Evolutionary conservation across 1,284 basidiomycete genomes (phyloP).

Genomic region (Cryptococcus sp.): DNA sequence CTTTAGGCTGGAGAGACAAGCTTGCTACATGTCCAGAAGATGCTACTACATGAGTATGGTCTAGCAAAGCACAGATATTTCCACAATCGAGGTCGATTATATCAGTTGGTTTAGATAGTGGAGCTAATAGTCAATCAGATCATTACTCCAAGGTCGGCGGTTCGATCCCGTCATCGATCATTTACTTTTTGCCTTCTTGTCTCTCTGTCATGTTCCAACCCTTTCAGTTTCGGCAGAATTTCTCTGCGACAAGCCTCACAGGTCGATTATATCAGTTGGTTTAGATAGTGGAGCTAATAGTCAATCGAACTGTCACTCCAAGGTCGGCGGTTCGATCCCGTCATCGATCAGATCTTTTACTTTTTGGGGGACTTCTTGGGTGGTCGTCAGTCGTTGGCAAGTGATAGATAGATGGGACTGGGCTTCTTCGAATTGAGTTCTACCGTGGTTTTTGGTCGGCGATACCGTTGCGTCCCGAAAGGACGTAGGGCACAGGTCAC

Average conservation of each 20-base stretch:
- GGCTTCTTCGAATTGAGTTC: no score
- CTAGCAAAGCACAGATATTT: not conserved
- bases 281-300: slow-evolving; percentile 6
- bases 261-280: slow-evolving; percentile 8
- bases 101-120: not conserved
- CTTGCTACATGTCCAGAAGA: not conserved
- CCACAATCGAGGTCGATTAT: not conserved
- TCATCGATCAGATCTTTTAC: slow-evolving; percentile 8
- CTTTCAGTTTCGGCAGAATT: not conserved
- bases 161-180: slow-evolving; percentile 10
- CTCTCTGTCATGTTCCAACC: not conserved
- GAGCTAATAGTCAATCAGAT: not conserved
- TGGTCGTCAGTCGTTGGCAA: no score
- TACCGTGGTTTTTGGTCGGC: no score
- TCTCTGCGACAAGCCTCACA: not conserved
- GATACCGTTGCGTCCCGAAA: no score
- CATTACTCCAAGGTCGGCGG: slow-evolving; percentile 8
- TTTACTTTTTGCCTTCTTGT: not conserved
- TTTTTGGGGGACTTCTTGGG: not conserved
- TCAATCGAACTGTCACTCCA: not conserved
- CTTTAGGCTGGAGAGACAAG: not conserved
- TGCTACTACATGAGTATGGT: no score
- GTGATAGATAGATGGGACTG: no score
- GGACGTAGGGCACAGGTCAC: no score
- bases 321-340: slow-evolving; percentile 10